Evolutionary conservation across 2,329 filamentous ascomycete species (phyloP).

Genomic region (Xylariaceae sp.): DNA sequence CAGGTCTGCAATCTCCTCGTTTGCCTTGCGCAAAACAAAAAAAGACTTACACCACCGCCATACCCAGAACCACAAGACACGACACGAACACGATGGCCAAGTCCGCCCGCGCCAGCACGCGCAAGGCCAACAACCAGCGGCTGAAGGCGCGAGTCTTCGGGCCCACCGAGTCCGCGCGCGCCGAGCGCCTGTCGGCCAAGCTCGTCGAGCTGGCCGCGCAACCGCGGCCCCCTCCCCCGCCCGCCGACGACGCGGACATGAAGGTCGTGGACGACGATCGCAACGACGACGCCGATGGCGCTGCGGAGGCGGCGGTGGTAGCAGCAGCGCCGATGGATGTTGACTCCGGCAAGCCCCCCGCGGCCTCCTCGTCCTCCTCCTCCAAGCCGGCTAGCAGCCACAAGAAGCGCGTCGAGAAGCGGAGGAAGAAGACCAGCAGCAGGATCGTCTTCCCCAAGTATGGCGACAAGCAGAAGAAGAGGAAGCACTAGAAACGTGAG

Average conservation of each 20-base stretch:
- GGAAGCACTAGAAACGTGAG: constrained; percentile 19
- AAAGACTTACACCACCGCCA: too few species aligned
- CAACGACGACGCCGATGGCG: constrained; percentile 19
- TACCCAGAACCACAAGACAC: too few species aligned
- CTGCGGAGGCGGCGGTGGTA: constrained; percentile 18
- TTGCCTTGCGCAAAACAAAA: too few species aligned
- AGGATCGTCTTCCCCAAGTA: constrained; percentile 55
- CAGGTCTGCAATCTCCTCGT: too few species aligned
- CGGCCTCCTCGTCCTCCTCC: constrained; percentile 23
- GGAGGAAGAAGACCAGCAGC: constrained; percentile 45
- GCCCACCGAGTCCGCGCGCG: constrained; percentile 70
- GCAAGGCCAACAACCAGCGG: constrained; percentile 75
- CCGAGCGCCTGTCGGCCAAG: constrained; percentile 78
- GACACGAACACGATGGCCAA: constrained; percentile 65
- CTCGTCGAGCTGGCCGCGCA: constrained; percentile 72
- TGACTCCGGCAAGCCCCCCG: constrained; percentile 35
- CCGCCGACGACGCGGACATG: constrained; percentile 39
- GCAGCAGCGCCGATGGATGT: constrained; percentile 48
- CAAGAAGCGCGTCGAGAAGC: constrained; percentile 51
- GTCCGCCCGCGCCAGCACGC: constrained; percentile 68
- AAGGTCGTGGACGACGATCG: constrained; percentile 36
- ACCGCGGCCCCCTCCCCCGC: constrained; percentile 54
- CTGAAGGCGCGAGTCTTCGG: constrained; percentile 78
- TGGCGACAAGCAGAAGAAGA: constrained; percentile 41
- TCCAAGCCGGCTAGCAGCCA: too few species aligned